phyloP scores from a whole-genome alignment of 345 rosid species.

The Rhizophora apiculata region DNA sequence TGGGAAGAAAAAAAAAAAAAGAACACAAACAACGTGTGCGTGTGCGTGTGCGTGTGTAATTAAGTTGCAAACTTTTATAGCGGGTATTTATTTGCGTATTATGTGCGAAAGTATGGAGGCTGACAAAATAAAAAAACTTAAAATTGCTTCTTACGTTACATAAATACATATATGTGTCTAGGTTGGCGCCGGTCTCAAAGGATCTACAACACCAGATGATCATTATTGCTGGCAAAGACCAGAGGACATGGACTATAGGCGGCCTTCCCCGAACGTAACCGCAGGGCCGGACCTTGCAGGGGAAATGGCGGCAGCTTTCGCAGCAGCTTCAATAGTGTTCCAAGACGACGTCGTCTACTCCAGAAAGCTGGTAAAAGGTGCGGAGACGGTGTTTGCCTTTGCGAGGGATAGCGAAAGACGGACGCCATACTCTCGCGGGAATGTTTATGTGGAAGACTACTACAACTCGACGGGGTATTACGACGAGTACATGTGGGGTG shows the following conservation, averaged over 20 bases:
- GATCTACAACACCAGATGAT: conserved; percentile 60
- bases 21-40: too few relatives aligned
- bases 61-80: too few relatives aligned
- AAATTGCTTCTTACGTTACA: too few relatives aligned
- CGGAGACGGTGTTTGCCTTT: conserved; percentile 51
- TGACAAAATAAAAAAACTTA: too few relatives aligned
- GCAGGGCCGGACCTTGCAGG: conserved; percentile 67
- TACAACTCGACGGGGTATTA: conserved; percentile 74
- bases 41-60: too few relatives aligned
- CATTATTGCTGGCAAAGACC: conserved; percentile 78
- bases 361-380: conserved; percentile 52
- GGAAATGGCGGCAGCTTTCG: conserved; percentile 74
- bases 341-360: conserved; percentile 49
- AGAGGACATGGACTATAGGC: conserved; percentile 73
- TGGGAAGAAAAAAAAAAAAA: too few relatives aligned
- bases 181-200: conserved; percentile 69
- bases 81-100: too few relatives aligned
- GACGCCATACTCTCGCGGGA: conserved; percentile 39
- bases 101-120: too few relatives aligned
- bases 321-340: conserved; percentile 81
- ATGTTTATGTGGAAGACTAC: conserved; percentile 38
- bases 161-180: neutral
- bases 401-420: conserved; percentile 54
- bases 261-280: conserved; percentile 35
- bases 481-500: conserved; percentile 86